phyloP scores from a whole-genome alignment of 2,329 filamentous ascomycete species.

The Epichloe elymi region DNA sequence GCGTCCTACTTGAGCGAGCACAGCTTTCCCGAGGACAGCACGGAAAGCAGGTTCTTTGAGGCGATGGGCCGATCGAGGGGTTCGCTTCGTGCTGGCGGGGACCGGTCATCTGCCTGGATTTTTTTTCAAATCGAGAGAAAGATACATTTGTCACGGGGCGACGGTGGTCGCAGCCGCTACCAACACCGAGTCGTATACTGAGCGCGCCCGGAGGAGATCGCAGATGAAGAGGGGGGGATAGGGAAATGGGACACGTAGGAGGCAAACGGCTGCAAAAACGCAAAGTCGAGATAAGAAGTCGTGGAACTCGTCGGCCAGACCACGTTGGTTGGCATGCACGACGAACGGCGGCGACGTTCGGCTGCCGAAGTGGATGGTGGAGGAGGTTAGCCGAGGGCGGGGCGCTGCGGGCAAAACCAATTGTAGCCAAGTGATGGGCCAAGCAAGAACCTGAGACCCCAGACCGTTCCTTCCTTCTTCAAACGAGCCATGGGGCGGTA shows the following conservation, averaged over 20 bases:
- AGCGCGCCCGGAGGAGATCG: background rate
- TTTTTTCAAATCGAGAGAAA: background rate
- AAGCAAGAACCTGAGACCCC: background rate
- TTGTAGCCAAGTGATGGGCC: background rate
- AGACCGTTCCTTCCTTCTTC: background rate
- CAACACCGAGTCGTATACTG: background rate
- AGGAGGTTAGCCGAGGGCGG: background rate
- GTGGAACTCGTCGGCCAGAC: background rate
- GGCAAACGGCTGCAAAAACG: background rate
- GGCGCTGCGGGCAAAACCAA: background rate
- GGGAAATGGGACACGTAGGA: background rate
- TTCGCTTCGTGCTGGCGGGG: background rate
- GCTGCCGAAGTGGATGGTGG: background rate
- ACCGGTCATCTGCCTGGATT: constrained; percentile 1
- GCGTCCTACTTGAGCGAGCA: background rate
- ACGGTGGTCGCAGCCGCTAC: background rate
- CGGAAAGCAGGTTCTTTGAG: background rate
- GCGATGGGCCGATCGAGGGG: background rate
- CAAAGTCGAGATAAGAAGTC: background rate
- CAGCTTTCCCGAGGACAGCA: background rate
- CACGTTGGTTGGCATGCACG: background rate
- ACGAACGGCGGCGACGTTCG: background rate
- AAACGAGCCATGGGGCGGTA: background rate
- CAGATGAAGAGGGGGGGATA: background rate
- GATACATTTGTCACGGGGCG: constrained; percentile 3